Evolutionary conservation across 768 basidiomycete genomes (phyloP).

Genomic region (Mycena kentingensis): DNA sequence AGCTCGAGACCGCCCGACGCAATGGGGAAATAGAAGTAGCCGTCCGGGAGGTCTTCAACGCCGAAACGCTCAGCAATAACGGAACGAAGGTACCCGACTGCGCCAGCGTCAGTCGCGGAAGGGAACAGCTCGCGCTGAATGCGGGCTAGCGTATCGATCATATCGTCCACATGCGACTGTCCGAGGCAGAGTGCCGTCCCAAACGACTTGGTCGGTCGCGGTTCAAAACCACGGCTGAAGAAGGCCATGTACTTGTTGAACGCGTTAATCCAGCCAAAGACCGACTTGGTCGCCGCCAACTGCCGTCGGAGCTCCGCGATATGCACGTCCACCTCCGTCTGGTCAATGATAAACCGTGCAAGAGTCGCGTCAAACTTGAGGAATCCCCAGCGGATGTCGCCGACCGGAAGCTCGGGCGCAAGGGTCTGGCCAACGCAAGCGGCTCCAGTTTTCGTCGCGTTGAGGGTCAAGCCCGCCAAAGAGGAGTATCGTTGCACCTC

Average conservation of each 20-base stretch:
- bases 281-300: constrained; percentile 36
- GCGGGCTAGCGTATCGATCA: constrained; percentile 34
- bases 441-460: constrained; percentile 44
- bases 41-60: constrained; percentile 38
- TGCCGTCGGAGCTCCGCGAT: constrained; percentile 42
- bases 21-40: constrained; percentile 44
- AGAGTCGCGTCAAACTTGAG: constrained; percentile 36
- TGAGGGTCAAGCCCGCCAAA: constrained; percentile 44
- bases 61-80: constrained; percentile 35
- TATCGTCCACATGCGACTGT: constrained; percentile 31
- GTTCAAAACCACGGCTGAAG: constrained; percentile 39
- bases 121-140: constrained; percentile 39
- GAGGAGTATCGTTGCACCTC: constrained; percentile 45
- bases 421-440: constrained; percentile 33
- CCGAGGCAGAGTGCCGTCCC: constrained; percentile 36
- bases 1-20: constrained; percentile 40
- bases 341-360: constrained; percentile 39
- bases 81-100: constrained; percentile 25
- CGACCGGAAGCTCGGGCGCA: constrained; percentile 29
- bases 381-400: constrained; percentile 44
- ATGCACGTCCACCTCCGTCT: constrained; percentile 37
- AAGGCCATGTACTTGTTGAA: constrained; percentile 45
- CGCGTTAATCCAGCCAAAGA: constrained; percentile 41
- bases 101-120: constrained; percentile 19
- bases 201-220: constrained; percentile 36